A percentile compares a stretch with the other conserved stretches of the same genome.
Conservation (phyloP, 805 yeast genomes). For the Candida corydali region DNA sequence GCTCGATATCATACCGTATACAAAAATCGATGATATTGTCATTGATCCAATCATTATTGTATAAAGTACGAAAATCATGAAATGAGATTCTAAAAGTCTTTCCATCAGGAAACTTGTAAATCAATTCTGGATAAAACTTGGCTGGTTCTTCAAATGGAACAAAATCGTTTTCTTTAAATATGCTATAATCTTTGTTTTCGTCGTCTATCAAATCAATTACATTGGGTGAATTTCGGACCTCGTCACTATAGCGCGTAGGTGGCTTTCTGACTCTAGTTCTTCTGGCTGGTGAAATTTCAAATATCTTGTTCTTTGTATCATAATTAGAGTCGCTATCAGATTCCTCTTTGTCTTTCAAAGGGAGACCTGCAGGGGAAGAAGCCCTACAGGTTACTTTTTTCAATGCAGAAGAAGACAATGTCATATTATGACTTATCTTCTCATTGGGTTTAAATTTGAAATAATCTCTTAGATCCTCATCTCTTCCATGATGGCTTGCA, state of each 20-base stretch:
- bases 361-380: conserved; percentile 1
- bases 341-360: background rate
- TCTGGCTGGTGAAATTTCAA: background rate
- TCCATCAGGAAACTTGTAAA: conserved; percentile 50
- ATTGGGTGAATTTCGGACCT: background rate
- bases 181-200: background rate
- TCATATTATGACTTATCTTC: conserved; percentile 3
- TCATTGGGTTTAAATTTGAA: conserved; percentile 9
- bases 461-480: conserved; percentile 9
- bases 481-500: conserved; percentile 11
- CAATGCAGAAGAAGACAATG: conserved; percentile 1
- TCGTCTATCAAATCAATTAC: conserved; percentile 1
- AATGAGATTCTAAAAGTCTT: conserved; percentile 54
- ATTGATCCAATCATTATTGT: conserved; percentile 82
- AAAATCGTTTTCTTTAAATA: conserved; percentile 8
- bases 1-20: conserved; percentile 52
- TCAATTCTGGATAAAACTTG: conserved; percentile 43
- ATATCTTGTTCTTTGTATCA: background rate
- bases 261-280: conserved; percentile 5
- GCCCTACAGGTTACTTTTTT: background rate
- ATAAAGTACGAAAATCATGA: conserved; percentile 74
- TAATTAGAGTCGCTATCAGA: background rate
- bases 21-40: conserved; percentile 87
- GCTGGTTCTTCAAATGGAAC: conserved; percentile 25
- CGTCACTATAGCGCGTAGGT: conserved; percentile 4